phyloP scores from a whole-genome alignment of 2,329 filamentous ascomycete species.

The Colletotrichum sublineola region DNA sequence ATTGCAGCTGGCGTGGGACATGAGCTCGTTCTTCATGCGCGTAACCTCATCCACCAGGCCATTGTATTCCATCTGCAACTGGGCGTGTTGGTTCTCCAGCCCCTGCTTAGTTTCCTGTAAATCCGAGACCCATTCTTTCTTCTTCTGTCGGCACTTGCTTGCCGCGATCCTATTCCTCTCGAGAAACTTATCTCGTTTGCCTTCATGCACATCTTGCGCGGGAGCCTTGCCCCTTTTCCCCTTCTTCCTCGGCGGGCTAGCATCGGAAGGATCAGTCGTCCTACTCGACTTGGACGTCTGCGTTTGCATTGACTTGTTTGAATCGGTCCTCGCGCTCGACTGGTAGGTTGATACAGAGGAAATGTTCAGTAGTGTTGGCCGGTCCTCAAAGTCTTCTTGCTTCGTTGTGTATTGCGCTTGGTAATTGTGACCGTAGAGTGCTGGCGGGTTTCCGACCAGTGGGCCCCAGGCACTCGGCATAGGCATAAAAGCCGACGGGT shows the following conservation, averaged over 20 bases:
- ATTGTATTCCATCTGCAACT: constrained; percentile 59
- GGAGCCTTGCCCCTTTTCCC: constrained; percentile 46
- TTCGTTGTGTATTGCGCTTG: constrained; percentile 38
- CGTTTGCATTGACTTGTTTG: constrained; percentile 23
- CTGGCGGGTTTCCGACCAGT: constrained; percentile 15
- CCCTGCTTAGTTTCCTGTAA: constrained; percentile 60
- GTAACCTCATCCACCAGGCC: constrained; percentile 59
- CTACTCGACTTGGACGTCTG: constrained; percentile 35
- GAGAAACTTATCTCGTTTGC: constrained; percentile 69
- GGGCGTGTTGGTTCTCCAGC: constrained; percentile 59
- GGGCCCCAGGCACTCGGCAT: constrained; percentile 32
- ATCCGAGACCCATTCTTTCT: constrained; percentile 66
- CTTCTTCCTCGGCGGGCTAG: constrained; percentile 46
- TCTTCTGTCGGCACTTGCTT: constrained; percentile 80
- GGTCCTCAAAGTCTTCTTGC: constrained; percentile 25
- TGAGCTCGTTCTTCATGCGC: constrained; percentile 63
- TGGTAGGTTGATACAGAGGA: constrained; percentile 20
- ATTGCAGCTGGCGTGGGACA: constrained; percentile 66
- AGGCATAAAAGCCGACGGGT: constrained; percentile 32
- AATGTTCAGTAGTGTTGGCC: constrained; percentile 18
- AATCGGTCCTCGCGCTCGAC: constrained; percentile 26
- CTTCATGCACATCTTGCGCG: constrained; percentile 49
- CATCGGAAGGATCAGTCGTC: constrained; percentile 42
- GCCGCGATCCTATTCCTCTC: constrained; percentile 80
- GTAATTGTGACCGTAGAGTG: constrained; percentile 19